phyloP scores from a whole-genome alignment of 768 basidiomycete genomes.

The Porphyrellus cyaneotinctus region DNA sequence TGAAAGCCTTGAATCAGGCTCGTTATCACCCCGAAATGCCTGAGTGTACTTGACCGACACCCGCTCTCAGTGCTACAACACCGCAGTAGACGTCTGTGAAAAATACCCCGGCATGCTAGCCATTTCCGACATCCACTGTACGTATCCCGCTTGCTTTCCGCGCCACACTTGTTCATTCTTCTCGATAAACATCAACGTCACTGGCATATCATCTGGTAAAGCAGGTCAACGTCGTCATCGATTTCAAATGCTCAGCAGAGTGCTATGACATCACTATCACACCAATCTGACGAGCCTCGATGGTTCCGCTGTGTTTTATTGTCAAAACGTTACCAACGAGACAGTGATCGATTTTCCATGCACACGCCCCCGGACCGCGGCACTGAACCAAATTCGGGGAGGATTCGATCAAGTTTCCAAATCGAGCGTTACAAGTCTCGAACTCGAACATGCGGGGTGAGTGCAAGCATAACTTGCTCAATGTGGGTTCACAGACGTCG shows the following conservation, averaged over 20 bases:
- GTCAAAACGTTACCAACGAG: conserved; percentile 33
- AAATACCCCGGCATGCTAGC: conserved; percentile 35
- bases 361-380: conserved; percentile 12
- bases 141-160: conserved; percentile 1
- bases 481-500: no score
- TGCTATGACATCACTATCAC: conserved; percentile 38
- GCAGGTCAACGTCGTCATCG: conserved; percentile 38
- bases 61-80: conserved; percentile 34
- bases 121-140: conserved; percentile 43
- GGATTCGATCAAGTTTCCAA: no score
- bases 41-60: neutral
- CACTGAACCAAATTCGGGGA: no score
- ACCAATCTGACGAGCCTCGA: conserved; percentile 25
- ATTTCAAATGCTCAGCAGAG: conserved; percentile 38
- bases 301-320: conserved; percentile 33
- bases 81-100: conserved; percentile 32
- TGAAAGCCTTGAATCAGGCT: conserved; percentile 38
- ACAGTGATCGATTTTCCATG: conserved; percentile 30
- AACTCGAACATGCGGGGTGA: no score
- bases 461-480: no score
- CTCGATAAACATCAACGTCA: conserved; percentile 35
- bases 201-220: conserved; percentile 41
- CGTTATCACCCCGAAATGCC: neutral
- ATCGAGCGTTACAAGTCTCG: no score
- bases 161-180: neutral